Percentiles rank a stretch among this genome's conserved stretches.
Evolutionary conservation across 2,329 filamentous ascomycete species (phyloP).

Genomic region (Clonostachys sp.): DNA sequence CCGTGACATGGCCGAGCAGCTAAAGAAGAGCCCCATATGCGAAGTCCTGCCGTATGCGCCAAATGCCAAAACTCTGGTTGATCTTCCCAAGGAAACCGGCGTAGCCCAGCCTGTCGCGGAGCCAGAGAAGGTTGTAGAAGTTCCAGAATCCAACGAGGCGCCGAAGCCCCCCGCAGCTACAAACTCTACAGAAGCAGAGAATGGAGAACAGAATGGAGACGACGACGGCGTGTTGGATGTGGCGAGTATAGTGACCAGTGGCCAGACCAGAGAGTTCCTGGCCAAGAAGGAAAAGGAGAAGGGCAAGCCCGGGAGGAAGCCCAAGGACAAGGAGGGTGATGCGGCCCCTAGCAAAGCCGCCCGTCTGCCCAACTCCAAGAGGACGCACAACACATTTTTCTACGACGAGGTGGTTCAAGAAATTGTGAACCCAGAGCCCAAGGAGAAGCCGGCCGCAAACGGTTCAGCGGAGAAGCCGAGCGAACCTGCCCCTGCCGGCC

Average conservation of each 20-base stretch:
- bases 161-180: slow-evolving; percentile 21
- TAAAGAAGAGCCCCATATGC: slow-evolving; percentile 63
- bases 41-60: slow-evolving; percentile 58
- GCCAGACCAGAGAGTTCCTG: slow-evolving; percentile 76
- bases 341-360: slow-evolving; percentile 46
- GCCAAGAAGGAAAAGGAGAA: slow-evolving; percentile 82
- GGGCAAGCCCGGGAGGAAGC: slow-evolving; percentile 51
- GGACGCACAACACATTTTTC: slow-evolving; percentile 64
- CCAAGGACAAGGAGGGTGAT: slow-evolving; percentile 53
- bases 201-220: slow-evolving; percentile 35
- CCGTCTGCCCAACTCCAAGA: slow-evolving; percentile 68
- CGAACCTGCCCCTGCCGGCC: neutral
- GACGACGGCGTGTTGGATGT: slow-evolving; percentile 78
- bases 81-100: slow-evolving; percentile 37
- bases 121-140: neutral
- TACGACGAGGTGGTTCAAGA: slow-evolving; percentile 66
- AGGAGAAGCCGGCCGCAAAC: slow-evolving; percentile 8
- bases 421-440: slow-evolving; percentile 34
- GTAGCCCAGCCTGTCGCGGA: slow-evolving; percentile 18
- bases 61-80: slow-evolving; percentile 38
- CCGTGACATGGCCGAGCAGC: slow-evolving; percentile 64
- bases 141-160: slow-evolving; percentile 28
- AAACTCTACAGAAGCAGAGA: slow-evolving; percentile 29
- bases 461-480: slow-evolving; percentile 2
- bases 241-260: slow-evolving; percentile 77